Evolutionary conservation across 2,329 filamentous ascomycete species (phyloP).

Genomic region (Hypoxylon sp.): DNA sequence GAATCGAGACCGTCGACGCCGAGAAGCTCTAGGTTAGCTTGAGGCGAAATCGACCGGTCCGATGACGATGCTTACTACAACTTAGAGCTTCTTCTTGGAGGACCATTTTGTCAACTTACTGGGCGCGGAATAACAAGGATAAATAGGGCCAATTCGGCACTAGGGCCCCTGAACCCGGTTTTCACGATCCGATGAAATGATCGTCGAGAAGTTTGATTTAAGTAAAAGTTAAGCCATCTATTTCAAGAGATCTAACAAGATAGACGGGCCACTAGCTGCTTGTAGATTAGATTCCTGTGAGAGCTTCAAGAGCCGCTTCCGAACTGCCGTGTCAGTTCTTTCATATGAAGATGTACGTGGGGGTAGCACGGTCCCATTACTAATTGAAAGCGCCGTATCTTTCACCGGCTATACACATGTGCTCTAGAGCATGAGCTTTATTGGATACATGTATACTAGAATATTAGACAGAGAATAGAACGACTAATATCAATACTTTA

Average conservation of each 20-base stretch:
- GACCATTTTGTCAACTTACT: constrained; percentile 16
- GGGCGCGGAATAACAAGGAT: constrained; percentile 3
- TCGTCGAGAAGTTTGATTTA: constrained; percentile 10
- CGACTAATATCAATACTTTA: no score
- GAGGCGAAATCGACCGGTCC: neutral
- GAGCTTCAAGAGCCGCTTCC: constrained; percentile 11
- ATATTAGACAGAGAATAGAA: no score
- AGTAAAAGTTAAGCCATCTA: constrained; percentile 11
- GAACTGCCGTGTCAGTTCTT: neutral
- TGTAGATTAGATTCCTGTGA: constrained; percentile 9
- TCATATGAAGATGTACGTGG: neutral
- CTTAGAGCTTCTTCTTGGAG: constrained; percentile 10
- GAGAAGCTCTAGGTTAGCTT: constrained; percentile 1
- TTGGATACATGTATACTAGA: no score
- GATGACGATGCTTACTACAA: constrained; percentile 40
- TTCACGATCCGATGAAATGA: constrained; percentile 16
- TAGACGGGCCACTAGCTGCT: neutral
- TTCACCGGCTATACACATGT: no score
- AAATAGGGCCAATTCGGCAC: neutral
- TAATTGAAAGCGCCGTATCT: neutral
- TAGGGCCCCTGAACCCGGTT: constrained; percentile 15
- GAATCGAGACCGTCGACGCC: neutral
- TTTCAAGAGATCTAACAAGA: constrained; percentile 21
- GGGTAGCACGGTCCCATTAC: neutral
- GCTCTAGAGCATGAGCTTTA: no score